Base-by-base conservation (phyloP, 352 stramenopile genomes). In the Pythium dissimile region DNA sequence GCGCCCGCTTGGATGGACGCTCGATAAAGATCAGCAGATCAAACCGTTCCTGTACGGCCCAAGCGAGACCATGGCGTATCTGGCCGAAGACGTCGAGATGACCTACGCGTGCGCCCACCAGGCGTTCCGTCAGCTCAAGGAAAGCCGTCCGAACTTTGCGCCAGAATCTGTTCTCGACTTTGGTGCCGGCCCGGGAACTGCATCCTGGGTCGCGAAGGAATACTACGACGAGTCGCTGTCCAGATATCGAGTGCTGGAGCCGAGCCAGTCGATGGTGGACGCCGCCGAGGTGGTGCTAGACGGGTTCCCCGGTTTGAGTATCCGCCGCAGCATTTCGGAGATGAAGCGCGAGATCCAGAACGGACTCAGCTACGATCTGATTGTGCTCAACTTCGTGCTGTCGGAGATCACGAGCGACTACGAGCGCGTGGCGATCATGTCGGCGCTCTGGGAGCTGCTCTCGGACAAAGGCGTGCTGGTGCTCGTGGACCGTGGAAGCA, bases 241-340 rank as follows among this genome's bases (percentile, higher is more conserved):
- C 21, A 73, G 76, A 23, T 93, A 88, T 46, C 80, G 83, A 23
- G 63, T 95, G 16, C 69, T 95, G 39, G 85, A 95, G 55, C 82
- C 85, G 31, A 93, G 83, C 47, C 85, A 95, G 55, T 92, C 83
- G 32, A 95, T 95, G 85, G 63, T 89, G 26, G 83, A 95, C 59
- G 85, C 84, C 0, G 79, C 82, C 0, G 64, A 88, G 44, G 73
- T 86, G 34, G 34, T 92, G 53, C 64, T 94, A 9, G 77, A 89
- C 42, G 82, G 71, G 7, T 94, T 94, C 55, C 70, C 77, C 7
- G 82, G 84, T 0, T 66, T 94, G 16, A 90, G 82, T 50, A 62
- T 92, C 37, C 82, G 84, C 43, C 80, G 82, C 60, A 79, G 54
- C 27, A 70, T 94, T 26, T 70, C 73, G 2, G 84, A 94, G 38